Base-by-base conservation (phyloP, 176 grass and related monocot species). In the Poa annua region DNA sequence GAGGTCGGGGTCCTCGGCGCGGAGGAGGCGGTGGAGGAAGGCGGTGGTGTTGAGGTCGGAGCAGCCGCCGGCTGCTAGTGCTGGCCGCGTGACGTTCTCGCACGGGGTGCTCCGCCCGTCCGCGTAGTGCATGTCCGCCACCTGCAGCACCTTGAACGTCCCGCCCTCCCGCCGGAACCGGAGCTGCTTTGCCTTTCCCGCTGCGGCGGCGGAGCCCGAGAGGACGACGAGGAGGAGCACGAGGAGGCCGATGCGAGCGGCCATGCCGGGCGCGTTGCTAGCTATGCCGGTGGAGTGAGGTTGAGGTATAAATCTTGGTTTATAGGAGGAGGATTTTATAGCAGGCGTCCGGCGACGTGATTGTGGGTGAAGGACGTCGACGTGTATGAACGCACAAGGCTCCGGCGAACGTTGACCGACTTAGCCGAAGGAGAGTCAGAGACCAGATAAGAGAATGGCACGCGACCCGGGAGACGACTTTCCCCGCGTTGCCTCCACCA, bases 21-120 rank as follows among this genome's bases (percentile, higher is more conserved):
- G 92, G 71, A 98, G 55, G 45, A 98, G 78, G 82, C 96, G 92
- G 81, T 90, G 75, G 85, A 98, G 76, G 85, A 98, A 98, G 61
- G 84, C 88, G 82, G 96, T 95, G 84, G 96, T 98, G 90, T 98
- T 98, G 92, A 98, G 92, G 81, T 98, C 96, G 79, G 96, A 90
- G 89, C 92, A 98, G 13, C 85, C 78, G 39, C 83, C 49, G 54
- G 44, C 54, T n/a, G n/a, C 91, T 98, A n/a, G 85, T 1, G 55
- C 57, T 7, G 88, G 84, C 15, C 95, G 82, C 21, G 29, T 29
- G 29, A 98, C 96, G 87, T 98, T 34, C 65, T 86, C 63, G 85
- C 96, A 98, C 45, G 1, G 80, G 48, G 96, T 95, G 72, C 60
- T 54, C 50, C 80, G 70, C 39, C 92, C 96, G 80, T 98, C 50